Evolutionary conservation across 345 rosid species (phyloP).

Genomic region (Dimocarpus longan): DNA sequence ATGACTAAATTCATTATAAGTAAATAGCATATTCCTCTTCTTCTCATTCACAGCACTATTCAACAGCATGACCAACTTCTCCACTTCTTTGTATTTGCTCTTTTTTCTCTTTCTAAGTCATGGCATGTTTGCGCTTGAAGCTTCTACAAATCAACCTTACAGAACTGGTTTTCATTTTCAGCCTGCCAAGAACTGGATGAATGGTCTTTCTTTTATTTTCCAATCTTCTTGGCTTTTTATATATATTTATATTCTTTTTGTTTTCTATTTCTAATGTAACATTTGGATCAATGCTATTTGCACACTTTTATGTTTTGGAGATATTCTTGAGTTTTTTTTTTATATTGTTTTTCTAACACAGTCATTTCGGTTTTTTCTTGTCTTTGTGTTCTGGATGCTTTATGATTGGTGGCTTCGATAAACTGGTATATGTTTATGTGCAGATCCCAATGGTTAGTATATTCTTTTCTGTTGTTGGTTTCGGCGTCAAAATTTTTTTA

Average conservation of each 20-base stretch:
- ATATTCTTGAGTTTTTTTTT: not conserved
- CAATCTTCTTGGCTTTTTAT: not conserved
- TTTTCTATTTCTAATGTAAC: constrained; percentile 14
- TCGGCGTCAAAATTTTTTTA: not conserved
- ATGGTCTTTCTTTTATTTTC: constrained; percentile 37
- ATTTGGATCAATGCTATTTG: too few relatives aligned
- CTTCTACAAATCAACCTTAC: constrained; percentile 54
- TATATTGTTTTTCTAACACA: not conserved
- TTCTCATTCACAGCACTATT: not conserved
- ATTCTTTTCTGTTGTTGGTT: not conserved
- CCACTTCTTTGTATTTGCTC: constrained; percentile 25
- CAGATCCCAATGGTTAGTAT: constrained; percentile 85
- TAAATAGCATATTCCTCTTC: too few relatives aligned
- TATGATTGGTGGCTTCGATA: constrained; percentile 11
- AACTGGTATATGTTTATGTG: constrained; percentile 15
- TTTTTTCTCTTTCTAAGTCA: constrained; percentile 42
- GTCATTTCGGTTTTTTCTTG: constrained; percentile 6
- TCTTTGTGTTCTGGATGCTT: constrained; percentile 15
- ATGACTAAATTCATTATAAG: too few relatives aligned
- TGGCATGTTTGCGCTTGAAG: constrained; percentile 44
- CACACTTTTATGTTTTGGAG: not conserved
- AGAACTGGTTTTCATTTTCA: constrained; percentile 77
- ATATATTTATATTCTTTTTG: not conserved
- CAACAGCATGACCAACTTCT: constrained; percentile 4
- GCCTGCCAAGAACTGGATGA: constrained; percentile 78